Evolutionary conservation across 1,284 basidiomycete species (phyloP), one percentile per base, ranked within the genome.

Genomic region (Apiotrichum veenhuisii): DNA sequence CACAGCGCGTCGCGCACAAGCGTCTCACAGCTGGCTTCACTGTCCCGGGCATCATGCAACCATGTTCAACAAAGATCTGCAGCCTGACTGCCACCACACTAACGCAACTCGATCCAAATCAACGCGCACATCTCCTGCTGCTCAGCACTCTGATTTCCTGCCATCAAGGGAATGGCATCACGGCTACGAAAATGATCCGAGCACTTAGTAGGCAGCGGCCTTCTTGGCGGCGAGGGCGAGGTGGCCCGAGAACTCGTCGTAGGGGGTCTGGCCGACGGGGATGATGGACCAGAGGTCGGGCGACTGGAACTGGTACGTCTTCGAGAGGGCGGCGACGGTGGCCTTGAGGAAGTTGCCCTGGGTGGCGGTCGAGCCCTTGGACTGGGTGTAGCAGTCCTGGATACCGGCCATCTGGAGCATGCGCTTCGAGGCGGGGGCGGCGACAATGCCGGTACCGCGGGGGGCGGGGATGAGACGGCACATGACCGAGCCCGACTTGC

Each of bases 261-360:
- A 95, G 30, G 92, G 92, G 70, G 88, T 84, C 78, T 87, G 88
- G 64, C 75, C 75, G 56, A 73, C 68, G 64, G 92, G 87, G 78
- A 97, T 96, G 76, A 96, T 88, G 73, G 87, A 85, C 95, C 95
- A 98, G 73, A 98, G 84, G 80, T 98, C 93, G 64, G 96, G 95
- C 50, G 94, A 97, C 66, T 98, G 87, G 89, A 96, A 93, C 50
- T 73, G 67, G 80, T 98, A 98, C 65, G 95, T 97, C 86, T 93
- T 93, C 70, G 95, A 91, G 79, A 98, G 91, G 55, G 96, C 95
- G 73, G 85, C 88, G 77, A 97, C 97, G 62, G 95, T 96, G 55
- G 95, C 96, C 82, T 98, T 98, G 82, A 98, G 87, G 86, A 98
- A 98, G 84, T 98, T 98, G 79, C 94, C 94, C 91, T 97, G 97